phyloP scores from a whole-genome alignment of 2,329 filamentous ascomycete species.

The Cordyceps javanica region DNA sequence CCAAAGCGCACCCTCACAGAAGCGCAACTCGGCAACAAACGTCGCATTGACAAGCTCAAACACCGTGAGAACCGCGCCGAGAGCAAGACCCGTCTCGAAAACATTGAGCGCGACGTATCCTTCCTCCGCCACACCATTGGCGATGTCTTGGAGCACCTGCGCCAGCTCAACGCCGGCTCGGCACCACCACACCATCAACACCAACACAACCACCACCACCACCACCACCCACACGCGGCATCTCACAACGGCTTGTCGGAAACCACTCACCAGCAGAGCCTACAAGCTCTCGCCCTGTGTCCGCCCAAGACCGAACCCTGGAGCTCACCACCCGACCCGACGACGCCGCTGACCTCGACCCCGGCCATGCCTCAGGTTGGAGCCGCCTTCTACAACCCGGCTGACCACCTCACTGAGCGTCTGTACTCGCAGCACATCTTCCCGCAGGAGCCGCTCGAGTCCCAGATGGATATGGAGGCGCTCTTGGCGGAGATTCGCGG shows the following conservation, averaged over 20 bases:
- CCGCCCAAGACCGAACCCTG: not conserved
- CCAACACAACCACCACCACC: not conserved
- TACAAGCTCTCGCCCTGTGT: not conserved
- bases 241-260: not conserved
- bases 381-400: not conserved
- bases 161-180: not conserved
- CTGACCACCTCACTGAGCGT: not conserved
- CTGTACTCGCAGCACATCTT: not conserved
- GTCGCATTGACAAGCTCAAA: slow-evolving; percentile 21
- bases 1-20: slow-evolving; percentile 17
- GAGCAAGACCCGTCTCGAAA: slow-evolving; percentile 21
- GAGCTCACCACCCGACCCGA: not conserved
- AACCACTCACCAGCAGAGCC: not conserved
- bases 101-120: slow-evolving; percentile 21
- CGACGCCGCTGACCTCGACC: slow-evolving; percentile 3
- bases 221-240: not conserved
- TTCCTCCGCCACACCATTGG: slow-evolving; percentile 19
- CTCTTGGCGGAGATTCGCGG: not conserved
- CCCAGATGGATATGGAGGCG: slow-evolving; percentile 1
- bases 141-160: slow-evolving; percentile 17
- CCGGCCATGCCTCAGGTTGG: not conserved
- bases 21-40: slow-evolving; percentile 22
- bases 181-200: too few species aligned
- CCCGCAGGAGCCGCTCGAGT: not conserved
- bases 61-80: slow-evolving; percentile 22